phyloP scores from a whole-genome alignment of 176 grass and related monocot species.

The Carex parvula region DNA sequence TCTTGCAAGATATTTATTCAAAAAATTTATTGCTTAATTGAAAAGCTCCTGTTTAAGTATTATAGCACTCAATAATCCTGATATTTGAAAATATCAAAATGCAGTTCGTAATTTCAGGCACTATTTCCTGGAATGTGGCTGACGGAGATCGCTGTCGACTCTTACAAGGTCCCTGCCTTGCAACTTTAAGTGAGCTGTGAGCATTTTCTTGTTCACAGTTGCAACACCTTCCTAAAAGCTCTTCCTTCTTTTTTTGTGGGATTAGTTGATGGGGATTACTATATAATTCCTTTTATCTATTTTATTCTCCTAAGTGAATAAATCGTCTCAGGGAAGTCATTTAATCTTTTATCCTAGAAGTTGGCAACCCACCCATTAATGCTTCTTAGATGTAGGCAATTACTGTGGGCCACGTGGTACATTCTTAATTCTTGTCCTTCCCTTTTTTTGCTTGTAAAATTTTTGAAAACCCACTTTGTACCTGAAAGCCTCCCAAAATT shows the following conservation, averaged over 20 bases:
- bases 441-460: background rate
- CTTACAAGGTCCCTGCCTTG: conserved; percentile 11
- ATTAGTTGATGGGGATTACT: background rate
- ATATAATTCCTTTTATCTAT: background rate
- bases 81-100: background rate
- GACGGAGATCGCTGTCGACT: conserved; percentile 7
- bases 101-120: conserved; percentile 11
- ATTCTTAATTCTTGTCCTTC: background rate
- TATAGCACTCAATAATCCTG: background rate
- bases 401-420: background rate
- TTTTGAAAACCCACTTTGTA: background rate
- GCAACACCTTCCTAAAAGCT: background rate
- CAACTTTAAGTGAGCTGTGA: background rate
- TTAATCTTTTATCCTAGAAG: background rate
- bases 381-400: background rate
- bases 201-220: conserved; percentile 12
- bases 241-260: background rate
- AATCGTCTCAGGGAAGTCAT: background rate
- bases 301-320: conserved; percentile 3
- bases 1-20: background rate
- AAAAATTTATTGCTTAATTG: background rate
- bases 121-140: conserved; percentile 13
- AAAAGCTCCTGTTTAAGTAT: background rate
- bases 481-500: background rate
- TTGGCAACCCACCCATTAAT: conserved; percentile 1